Evolutionary conservation across 768 basidiomycete species (phyloP).

Genomic region (Xerocomellus intermedius): DNA sequence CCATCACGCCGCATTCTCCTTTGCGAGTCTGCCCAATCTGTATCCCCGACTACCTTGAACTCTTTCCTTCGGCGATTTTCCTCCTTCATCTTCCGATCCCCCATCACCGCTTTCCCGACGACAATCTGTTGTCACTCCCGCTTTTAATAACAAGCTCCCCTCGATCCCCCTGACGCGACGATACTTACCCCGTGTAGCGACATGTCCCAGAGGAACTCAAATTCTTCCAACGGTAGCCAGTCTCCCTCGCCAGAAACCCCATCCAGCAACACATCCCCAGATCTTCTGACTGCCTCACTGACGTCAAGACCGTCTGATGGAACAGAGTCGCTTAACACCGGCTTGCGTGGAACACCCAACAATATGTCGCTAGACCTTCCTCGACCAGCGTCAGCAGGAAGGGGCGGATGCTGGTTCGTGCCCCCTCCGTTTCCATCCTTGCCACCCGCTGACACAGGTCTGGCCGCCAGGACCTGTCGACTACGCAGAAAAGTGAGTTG

Average conservation of each 20-base stretch:
- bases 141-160: slow-evolving; percentile 29
- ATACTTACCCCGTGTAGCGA: slow-evolving; percentile 12
- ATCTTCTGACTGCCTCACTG: slow-evolving; percentile 37
- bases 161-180: slow-evolving; percentile 22
- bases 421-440: neutral
- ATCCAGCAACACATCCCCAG: slow-evolving; percentile 46
- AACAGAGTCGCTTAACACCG: slow-evolving; percentile 18
- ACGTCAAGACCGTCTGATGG: slow-evolving; percentile 39
- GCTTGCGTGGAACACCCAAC: slow-evolving; percentile 43
- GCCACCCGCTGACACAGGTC: slow-evolving; percentile 7
- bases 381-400: slow-evolving; percentile 53
- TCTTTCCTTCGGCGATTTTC: slow-evolving; percentile 28
- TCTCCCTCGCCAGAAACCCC: slow-evolving; percentile 47
- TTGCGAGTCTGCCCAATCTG: slow-evolving; percentile 26
- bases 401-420: slow-evolving; percentile 79
- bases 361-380: slow-evolving; percentile 50
- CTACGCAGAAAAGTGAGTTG: slow-evolving; percentile 69
- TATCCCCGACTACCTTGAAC: slow-evolving; percentile 29
- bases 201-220: slow-evolving; percentile 53
- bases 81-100: slow-evolving; percentile 26
- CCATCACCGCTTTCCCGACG: slow-evolving; percentile 25
- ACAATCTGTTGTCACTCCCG: slow-evolving; percentile 14
- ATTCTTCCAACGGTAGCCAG: slow-evolving; percentile 48
- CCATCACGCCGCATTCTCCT: slow-evolving; percentile 32
- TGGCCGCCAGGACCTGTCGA: slow-evolving; percentile 67